A percentile compares a stretch with the other conserved stretches of the same genome.
phyloP scores from a whole-genome alignment of 345 rosid species.

The Brassica incana region DNA sequence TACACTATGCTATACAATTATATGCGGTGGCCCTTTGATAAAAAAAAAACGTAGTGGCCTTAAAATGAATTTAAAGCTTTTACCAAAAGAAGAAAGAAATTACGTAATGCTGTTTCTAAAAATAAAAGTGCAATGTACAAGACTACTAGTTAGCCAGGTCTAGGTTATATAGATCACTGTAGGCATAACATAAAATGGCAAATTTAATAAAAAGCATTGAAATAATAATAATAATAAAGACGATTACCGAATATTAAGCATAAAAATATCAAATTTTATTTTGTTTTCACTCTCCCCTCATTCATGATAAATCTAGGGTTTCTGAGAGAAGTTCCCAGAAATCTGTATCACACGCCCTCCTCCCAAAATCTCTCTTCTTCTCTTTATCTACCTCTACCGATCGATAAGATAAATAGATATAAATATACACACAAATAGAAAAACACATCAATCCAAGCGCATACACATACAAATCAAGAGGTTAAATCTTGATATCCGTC shows the following conservation, averaged over 20 bases:
- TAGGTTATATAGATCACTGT: constrained; percentile 22
- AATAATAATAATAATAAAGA: background rate
- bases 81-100: constrained; percentile 75
- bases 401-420: background rate
- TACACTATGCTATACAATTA: background rate
- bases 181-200: constrained; percentile 20
- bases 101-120: constrained; percentile 44
- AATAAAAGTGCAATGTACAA: constrained; percentile 1
- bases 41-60: background rate
- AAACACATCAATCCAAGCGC: constrained; percentile 20
- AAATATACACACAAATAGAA: background rate
- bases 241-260: background rate
- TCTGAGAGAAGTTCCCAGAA: constrained; percentile 25
- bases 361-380: background rate
- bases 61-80: background rate
- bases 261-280: background rate
- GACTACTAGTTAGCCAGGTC: background rate
- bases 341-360: constrained; percentile 11
- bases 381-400: constrained; percentile 5
- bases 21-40: too few relatives aligned
- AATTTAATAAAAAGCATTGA: background rate
- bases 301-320: constrained; percentile 52
- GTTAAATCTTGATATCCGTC: constrained; percentile 34
- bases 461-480: constrained; percentile 12
- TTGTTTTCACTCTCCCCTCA: background rate